phyloP scores from a whole-genome alignment of 208 protist species.

The Trypanosoma brucei region DNA sequence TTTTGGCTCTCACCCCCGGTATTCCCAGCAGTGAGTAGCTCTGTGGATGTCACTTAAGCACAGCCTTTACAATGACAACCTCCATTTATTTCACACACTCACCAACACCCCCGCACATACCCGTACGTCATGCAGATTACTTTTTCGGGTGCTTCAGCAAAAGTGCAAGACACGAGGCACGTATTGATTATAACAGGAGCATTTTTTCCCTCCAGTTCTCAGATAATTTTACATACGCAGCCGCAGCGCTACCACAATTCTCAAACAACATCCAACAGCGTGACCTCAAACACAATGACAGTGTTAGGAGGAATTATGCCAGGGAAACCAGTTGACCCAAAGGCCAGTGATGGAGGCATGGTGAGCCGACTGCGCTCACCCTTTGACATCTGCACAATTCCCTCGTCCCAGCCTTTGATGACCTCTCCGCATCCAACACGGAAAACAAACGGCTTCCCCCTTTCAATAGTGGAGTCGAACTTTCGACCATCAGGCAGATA shows the following conservation, averaged over 20 bases:
- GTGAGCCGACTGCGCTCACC: conserved; percentile 91
- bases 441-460: conserved; percentile 92
- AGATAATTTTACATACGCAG: neutral
- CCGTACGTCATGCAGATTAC: too few relatives aligned
- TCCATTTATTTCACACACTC: too few relatives aligned
- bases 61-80: too few relatives aligned
- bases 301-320: conserved; percentile 85
- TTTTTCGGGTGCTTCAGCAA: too few relatives aligned
- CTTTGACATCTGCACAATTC: conserved; percentile 92
- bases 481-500: conserved; percentile 75
- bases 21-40: too few relatives aligned
- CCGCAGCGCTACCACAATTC: neutral
- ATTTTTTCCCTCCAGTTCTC: neutral
- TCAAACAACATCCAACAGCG: conserved; percentile 81
- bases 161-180: neutral
- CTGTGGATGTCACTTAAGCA: too few relatives aligned
- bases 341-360: conserved; percentile 85
- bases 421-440: conserved; percentile 89
- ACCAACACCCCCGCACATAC: too few relatives aligned
- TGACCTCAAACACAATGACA: conserved; percentile 91
- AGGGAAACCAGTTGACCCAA: conserved; percentile 84
- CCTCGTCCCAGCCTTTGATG: conserved; percentile 93
- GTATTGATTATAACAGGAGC: neutral
- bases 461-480: conserved; percentile 86
- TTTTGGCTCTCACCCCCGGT: neutral